Evolutionary conservation across 768 basidiomycete species (phyloP), one percentile per base, ranked within the genome.

Genomic region (Fistulinella prunicolor): DNA sequence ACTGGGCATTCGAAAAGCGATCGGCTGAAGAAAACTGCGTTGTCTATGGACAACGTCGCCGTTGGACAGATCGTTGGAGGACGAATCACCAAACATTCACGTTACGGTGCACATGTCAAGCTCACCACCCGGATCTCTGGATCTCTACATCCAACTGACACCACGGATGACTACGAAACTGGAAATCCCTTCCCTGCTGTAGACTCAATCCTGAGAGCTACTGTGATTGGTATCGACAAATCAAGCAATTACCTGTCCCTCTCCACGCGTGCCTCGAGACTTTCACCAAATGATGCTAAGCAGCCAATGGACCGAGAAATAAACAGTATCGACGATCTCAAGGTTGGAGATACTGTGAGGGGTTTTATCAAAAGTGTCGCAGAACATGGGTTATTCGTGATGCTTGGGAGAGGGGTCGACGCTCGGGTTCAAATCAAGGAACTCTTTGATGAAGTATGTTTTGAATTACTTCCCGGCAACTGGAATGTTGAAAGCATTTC

Each of bases 371-470:
- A 92, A 71, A 89, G 81, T 58, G 74, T 98, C 26, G 78, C 82
- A 16, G 86, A 92, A 38, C 85, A 88, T 61, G 95, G 95, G 14
- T 61, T 99, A 17, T 98, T 96, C 57, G 91, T 99, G 3, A 81
- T 81, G 22, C 70, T 99, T 29, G 92, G 90, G 9, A 79, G 85
- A 24, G 77, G 78, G n/a, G 73, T 96, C 22, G 91, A 94, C 60
- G 94, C 88, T 47, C 83, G 94, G 16, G 85, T 99, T 22, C 92
- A 95, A 69, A 97, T 97, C 62, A 83, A 79, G 61, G 91, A 96
- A 68, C 77, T 95, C 5, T 96, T 95, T 62, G 90, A 96, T 60
- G 92, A 94, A 58, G 81, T 80, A 57, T 54, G 50, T 19, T 19
- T 16, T 44, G 23, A 49, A 16, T 12, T 46, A 22, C 22, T 44